These are phyloP conservation scores for Stylonectria norvegica DNA, from an alignment of 2,329 filamentous ascomycete species.

Conservation along the genomic window DNA sequence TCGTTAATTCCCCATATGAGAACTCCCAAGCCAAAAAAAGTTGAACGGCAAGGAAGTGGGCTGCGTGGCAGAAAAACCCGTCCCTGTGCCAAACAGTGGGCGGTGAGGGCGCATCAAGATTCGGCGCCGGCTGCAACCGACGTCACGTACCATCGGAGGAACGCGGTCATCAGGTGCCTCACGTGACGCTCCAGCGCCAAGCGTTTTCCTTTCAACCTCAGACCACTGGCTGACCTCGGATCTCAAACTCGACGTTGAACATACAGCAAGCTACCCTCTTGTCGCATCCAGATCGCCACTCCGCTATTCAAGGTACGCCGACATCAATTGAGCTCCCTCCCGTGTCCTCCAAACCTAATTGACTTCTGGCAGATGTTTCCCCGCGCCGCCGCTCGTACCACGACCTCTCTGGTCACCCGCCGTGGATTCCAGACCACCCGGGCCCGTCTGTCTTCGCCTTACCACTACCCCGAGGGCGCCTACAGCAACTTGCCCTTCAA, in stretches of 20 bases:
- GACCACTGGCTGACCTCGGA: slow-evolving; percentile 31
- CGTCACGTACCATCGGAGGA: slow-evolving; percentile 9
- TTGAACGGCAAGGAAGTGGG: slow-evolving; percentile 24
- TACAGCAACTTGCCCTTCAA: slow-evolving; percentile 97
- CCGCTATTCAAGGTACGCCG: slow-evolving; percentile 26
- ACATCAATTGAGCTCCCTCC: slow-evolving; percentile 7
- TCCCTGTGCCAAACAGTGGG: slow-evolving; percentile 16
- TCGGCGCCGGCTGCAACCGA: slow-evolving; percentile 13
- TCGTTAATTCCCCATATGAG: too few relatives aligned
- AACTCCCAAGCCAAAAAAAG: slow-evolving; percentile 21
- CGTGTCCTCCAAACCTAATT: slow-evolving; percentile 37
- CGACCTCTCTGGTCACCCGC: slow-evolving; percentile 71
- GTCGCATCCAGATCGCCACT: slow-evolving; percentile 24
- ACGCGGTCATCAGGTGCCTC: slow-evolving; percentile 17
- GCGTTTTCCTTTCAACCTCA: slow-evolving; percentile 32
- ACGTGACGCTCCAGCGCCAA: slow-evolving; percentile 21
- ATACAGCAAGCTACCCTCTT: slow-evolving; percentile 24
- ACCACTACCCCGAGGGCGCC: slow-evolving; percentile 97
- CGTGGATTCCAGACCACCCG: slow-evolving; percentile 93
- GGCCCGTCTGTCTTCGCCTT: slow-evolving; percentile 79
- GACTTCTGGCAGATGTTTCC: slow-evolving; percentile 70
- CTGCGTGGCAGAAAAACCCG: slow-evolving; percentile 27
- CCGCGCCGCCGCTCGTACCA: slow-evolving; percentile 62
- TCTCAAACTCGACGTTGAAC: slow-evolving; percentile 25
- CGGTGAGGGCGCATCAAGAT: slow-evolving; percentile 15